A percentile compares a stretch with the other conserved stretches of the same genome.
Evolutionary conservation across 2,329 filamentous ascomycete species (phyloP).

Genomic region (Coniochaeta sp.): DNA sequence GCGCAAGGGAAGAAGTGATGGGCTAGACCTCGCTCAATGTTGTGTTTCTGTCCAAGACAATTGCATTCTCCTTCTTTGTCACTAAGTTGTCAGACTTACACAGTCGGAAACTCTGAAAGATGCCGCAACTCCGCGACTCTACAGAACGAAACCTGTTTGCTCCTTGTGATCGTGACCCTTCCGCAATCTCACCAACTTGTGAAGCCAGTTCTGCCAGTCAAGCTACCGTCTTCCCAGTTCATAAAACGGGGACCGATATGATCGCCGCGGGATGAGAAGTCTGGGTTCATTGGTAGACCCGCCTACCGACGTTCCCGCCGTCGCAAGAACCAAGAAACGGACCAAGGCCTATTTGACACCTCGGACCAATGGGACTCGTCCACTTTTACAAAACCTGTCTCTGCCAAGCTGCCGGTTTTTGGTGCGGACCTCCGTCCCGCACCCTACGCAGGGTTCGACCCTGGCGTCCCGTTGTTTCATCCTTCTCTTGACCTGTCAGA

Average conservation of each 20-base stretch:
- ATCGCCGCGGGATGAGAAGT: not conserved
- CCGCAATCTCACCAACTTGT: not conserved
- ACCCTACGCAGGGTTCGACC: not conserved
- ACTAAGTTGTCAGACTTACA: no score
- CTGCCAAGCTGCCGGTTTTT: not conserved
- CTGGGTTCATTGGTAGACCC: not conserved
- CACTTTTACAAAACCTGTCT: not conserved
- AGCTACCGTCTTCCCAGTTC: no score
- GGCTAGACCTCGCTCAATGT: no score
- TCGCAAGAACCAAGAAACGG: not conserved
- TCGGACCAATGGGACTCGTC: not conserved
- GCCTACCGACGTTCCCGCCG: no score
- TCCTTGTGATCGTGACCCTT: not conserved
- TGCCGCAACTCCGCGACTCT: no score
- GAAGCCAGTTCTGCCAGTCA: no score
- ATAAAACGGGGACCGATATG: not conserved
- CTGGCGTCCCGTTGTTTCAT: not conserved
- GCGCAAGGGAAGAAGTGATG: not conserved
- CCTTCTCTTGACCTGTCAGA: not conserved
- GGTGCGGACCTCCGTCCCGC: not conserved
- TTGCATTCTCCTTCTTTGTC: not conserved
- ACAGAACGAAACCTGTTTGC: no score
- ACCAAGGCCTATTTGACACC: not conserved
- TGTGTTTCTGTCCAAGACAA: not conserved
- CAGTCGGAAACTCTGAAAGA: no score